Evolutionary conservation across 2,329 filamentous ascomycete genomes (phyloP).

Genomic region (Colletotrichum sp.): DNA sequence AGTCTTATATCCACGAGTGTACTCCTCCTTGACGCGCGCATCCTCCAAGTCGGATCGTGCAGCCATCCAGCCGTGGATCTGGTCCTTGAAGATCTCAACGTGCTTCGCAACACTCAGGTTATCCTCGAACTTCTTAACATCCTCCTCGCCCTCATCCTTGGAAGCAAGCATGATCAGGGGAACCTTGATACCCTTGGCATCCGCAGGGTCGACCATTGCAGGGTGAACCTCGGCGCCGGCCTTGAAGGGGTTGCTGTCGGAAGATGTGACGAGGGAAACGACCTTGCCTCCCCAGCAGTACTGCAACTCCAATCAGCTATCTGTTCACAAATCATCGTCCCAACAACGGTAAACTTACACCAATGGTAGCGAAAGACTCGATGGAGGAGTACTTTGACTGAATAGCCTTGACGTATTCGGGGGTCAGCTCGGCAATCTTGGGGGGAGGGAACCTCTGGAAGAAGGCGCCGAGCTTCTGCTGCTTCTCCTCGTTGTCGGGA

Average conservation of each 20-base stretch:
- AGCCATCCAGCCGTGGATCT: constrained; percentile 79
- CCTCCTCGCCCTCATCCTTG: constrained; percentile 63
- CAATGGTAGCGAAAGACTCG: constrained; percentile 64
- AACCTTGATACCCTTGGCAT: constrained; percentile 64
- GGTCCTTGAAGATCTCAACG: constrained; percentile 69
- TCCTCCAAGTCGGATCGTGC: constrained; percentile 66
- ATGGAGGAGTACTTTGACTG: constrained; percentile 58
- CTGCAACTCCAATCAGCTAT: constrained; percentile 27
- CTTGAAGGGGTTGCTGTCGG: constrained; percentile 59
- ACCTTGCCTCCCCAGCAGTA: constrained; percentile 79
- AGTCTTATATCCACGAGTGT: constrained; percentile 65
- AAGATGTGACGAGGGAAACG: constrained; percentile 54
- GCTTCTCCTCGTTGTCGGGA: constrained; percentile 67
- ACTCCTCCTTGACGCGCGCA: constrained; percentile 64
- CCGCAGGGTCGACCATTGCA: constrained; percentile 67
- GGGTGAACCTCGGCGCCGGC: constrained; percentile 60
- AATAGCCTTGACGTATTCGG: constrained; percentile 59
- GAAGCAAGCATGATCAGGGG: constrained; percentile 70
- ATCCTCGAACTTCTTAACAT: constrained; percentile 61
- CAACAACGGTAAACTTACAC: constrained; percentile 41
- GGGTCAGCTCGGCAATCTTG: constrained; percentile 54
- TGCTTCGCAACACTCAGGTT: constrained; percentile 60
- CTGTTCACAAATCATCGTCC: accelerated
- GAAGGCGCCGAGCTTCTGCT: constrained; percentile 62
- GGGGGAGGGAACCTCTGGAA: constrained; percentile 56